Evolutionary conservation across 2,329 filamentous ascomycete genomes (phyloP), one percentile per base, ranked within the genome.

Genomic region (Penicillium vulpinum): DNA sequence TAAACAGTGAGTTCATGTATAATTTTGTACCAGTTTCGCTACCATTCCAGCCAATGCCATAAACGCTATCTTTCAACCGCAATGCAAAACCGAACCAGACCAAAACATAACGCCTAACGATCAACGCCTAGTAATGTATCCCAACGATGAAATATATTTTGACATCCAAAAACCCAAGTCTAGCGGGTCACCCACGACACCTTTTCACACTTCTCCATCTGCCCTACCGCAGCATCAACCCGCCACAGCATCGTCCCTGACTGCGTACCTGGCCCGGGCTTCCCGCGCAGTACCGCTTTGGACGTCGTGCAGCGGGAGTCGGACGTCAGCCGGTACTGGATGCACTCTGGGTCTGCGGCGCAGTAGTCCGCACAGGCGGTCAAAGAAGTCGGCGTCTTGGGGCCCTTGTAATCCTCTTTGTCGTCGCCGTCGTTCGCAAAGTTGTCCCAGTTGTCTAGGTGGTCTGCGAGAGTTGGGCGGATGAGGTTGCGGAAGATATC

Each of bases 241-340:
- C 63, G 57, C 61, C 63, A 65, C 49, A 66, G 46, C 64, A 66
- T 62, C n/a, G 60, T 60, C 5, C 64, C 64, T 11, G 64, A 60
- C 39, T 48, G 36, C 2, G 56, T 49, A 2, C 62, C 63, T 8
- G 56, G 41, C 9, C 45, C 31, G 24, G 62, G 50, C 9, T 41
- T 45, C n/a, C 64, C 64, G n/a, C 64, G 56, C 10, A 65, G 24
- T 3, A 54, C 57, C 16, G 49, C 36, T 8, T 53, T 48, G 1
- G 63, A 64, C 5, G 55, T 61, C 9, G 53, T 59, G 41, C 64
- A 66, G 16, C 54, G 57, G 4, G 47, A 57, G 13, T 56, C 35
- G 3, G 52, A 38, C 6, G 60, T 59, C 29, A 66, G 28, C 5
- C 57, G 54, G 35, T 66, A 66, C 44, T 66, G 64, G 13, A 62